These are phyloP conservation scores for Marchantia polymorpha DNA, from an alignment of 225 moss, liverwort and hornwort species.

Conservation along the genomic window DNA sequence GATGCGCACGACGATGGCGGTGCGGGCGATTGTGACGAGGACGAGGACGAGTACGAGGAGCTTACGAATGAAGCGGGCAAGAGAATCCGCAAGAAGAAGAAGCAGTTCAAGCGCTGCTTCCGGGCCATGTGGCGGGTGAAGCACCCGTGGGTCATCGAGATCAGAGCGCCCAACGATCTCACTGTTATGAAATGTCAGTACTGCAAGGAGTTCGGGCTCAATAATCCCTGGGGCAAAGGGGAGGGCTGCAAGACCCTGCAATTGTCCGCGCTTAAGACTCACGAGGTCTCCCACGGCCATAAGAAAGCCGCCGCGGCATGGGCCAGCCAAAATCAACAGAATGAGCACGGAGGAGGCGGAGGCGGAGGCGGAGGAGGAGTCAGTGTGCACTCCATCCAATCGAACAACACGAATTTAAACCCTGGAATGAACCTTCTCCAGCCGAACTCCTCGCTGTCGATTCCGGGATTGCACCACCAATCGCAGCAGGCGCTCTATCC, in stretches of 20 bases:
- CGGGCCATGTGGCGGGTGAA: constrained; percentile 26
- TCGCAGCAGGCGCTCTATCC: constrained; percentile 2
- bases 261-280: constrained; percentile 30
- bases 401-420: not conserved
- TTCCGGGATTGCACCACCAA: constrained; percentile 3
- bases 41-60: constrained; percentile 27
- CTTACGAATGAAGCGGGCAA: constrained; percentile 28
- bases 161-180: constrained; percentile 14
- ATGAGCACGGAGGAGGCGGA: not conserved
- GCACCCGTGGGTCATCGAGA: constrained; percentile 31
- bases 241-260: constrained; percentile 32
- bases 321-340: constrained; percentile 22
- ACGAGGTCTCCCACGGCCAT: constrained; percentile 29
- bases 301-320: constrained; percentile 32
- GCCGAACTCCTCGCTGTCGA: not conserved
- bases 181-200: constrained; percentile 36
- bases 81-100: constrained; percentile 28
- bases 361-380: not conserved
- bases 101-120: constrained; percentile 30
- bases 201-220: constrained; percentile 27
- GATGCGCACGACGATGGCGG: constrained; percentile 2
- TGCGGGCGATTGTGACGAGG: constrained; percentile 7
- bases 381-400: not conserved
- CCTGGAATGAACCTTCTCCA: not conserved
- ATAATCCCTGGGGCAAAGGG: constrained; percentile 35